Evolutionary conservation across 2,329 filamentous ascomycete species (phyloP).

Genomic region (Aureobasidium sp.): DNA sequence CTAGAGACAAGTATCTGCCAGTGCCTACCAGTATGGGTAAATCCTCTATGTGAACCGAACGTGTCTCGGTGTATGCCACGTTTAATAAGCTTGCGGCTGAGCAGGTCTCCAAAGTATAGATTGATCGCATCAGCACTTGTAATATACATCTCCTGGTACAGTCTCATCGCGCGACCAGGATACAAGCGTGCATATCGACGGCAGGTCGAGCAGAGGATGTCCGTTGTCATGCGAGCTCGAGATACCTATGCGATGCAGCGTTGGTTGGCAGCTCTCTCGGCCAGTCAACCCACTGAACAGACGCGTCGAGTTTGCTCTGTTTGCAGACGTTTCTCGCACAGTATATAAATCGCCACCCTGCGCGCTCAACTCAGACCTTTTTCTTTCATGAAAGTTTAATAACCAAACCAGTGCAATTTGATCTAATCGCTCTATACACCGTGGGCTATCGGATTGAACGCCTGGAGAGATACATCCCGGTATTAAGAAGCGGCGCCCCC

Average conservation of each 20-base stretch:
- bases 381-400: neutral
- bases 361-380: neutral
- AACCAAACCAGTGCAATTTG: neutral
- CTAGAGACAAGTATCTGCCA: too few species aligned
- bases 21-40: too few species aligned
- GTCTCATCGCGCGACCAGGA: neutral
- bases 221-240: neutral
- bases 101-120: neutral
- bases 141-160: neutral
- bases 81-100: neutral
- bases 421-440: slow-evolving; percentile 4
- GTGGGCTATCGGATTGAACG: slow-evolving; percentile 7
- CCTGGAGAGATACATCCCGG: neutral
- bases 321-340: neutral
- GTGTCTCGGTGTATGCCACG: neutral
- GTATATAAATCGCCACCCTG: neutral
- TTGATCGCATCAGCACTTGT: neutral
- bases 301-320: neutral
- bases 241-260: neutral
- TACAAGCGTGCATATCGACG: neutral
- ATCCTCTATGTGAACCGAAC: neutral
- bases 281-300: neutral
- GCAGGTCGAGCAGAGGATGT: too few species aligned
- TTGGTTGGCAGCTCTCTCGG: neutral
- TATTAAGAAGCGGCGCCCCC: slow-evolving; percentile 9